Base-by-base conservation (phyloP, 2,329 filamentous ascomycete species). In the Aureobasidium sp. region DNA sequence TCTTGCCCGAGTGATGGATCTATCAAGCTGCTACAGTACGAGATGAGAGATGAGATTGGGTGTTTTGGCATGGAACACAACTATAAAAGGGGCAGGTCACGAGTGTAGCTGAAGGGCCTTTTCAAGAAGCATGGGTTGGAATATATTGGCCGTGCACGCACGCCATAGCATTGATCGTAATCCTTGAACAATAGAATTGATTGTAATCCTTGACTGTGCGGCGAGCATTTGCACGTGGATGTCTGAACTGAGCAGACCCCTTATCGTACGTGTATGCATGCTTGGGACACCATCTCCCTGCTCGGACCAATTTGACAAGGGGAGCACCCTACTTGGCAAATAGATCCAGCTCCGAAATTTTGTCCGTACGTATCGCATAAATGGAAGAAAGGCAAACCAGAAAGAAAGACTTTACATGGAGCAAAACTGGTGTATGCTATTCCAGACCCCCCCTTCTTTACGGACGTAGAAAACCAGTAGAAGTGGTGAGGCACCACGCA, bases 41-140 rank as follows among this genome's bases (percentile, higher is more conserved):
- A 57, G 40, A 57, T 37, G 19, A 45, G 40, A 23, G 19, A 23
- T 23, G 51, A 27, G 38, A 31, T 21, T 55, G n/a, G 37, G 51
- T 23, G 51, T 55, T 55, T 55, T 55, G 51, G 51, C 37, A 55
- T 43, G 37, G 51, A 43, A 53, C 37, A 55, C 13, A 23, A n/a
- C 35, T 25, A n/a, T n/a, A 33, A 55, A 55, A 33, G 25, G 38
- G 51, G 51, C 38, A 42, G 37, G 50, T 40, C 35, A 54, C 37
- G 38, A n/a, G 37, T 33, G 31, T 33, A 23, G 6, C n/a, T 17
- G 3, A 21, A 33, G n/a, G 37, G 17, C 37, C 25, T 31, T 40
- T 42, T 5, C 38, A 55, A 27, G n/a, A 33, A 33, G 51, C 51
- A 55, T 55, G 37, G n/a, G 25, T 31, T 42, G n/a, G 27, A 23